These are phyloP conservation scores for Chlamydomonas sp. DNA, from an alignment of 139 green algal genomes.

Conservation along the genomic window DNA sequence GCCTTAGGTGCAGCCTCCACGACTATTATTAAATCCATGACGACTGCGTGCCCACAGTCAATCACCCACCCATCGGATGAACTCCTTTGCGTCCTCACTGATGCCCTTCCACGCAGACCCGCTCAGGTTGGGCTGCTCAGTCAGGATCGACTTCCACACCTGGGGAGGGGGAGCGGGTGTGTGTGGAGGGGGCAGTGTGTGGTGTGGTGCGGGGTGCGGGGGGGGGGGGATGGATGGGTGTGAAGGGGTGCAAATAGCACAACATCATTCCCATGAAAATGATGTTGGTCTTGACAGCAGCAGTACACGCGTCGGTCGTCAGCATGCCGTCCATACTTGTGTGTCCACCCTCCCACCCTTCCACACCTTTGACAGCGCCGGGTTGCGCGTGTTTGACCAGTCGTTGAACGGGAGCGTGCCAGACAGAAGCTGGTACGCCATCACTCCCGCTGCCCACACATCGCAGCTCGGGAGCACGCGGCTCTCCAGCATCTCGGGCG, in stretches of 20 bases:
- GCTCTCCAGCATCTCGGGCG: slow-evolving; percentile 67
- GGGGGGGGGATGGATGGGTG: no score
- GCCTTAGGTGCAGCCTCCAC: no score
- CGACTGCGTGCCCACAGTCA: no score
- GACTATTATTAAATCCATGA: no score
- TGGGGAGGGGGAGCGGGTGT: no score
- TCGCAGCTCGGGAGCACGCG: slow-evolving; percentile 65
- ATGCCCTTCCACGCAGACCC: slow-evolving; percentile 56
- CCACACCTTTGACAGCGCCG: slow-evolving; percentile 67
- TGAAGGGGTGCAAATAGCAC: background rate
- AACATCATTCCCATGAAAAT: background rate
- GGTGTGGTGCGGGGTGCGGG: no score
- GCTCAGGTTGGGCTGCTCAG: slow-evolving; percentile 54
- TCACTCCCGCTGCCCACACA: slow-evolving; percentile 82
- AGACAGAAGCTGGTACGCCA: slow-evolving; percentile 81
- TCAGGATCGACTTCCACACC: slow-evolving; percentile 74
- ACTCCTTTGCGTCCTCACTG: slow-evolving; percentile 68
- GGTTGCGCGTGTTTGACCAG: slow-evolving; percentile 48
- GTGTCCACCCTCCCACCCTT: slow-evolving; percentile 15
- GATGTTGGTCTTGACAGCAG: slow-evolving; percentile 1
- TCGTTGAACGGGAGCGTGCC: slow-evolving; percentile 84
- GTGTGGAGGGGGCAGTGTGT: no score
- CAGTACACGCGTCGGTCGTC: no score
- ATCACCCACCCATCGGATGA: no score
- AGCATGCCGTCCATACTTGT: no score